Conservation (phyloP, 164 flowering plant genomes). For the Taxillus chinensis region DNA sequence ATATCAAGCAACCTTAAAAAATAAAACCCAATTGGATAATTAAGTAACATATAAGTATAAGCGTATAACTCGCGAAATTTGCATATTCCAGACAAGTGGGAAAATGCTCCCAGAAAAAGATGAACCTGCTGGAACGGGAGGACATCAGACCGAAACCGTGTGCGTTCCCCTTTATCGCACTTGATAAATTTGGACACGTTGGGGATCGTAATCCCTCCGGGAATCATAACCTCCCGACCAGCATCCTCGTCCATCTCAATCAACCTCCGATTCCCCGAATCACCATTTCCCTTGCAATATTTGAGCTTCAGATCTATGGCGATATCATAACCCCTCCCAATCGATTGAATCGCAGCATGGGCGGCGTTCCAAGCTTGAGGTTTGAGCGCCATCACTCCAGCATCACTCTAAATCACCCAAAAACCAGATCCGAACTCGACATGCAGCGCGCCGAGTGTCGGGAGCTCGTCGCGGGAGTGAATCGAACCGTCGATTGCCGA, state of each 20-base stretch:
- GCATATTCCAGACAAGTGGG: no score
- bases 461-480: no score
- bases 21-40: no score
- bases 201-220: constrained; percentile 59
- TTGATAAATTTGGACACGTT: constrained; percentile 68
- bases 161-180: constrained; percentile 94
- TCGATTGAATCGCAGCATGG: constrained; percentile 59
- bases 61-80: no score
- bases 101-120: no score
- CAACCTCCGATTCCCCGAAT: constrained; percentile 36
- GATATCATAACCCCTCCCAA: constrained; percentile 80
- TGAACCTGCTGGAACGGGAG: constrained; percentile 82
- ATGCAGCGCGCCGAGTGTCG: neutral
- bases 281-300: constrained; percentile 48
- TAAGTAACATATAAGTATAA: no score
- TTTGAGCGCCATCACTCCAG: constrained; percentile 39
- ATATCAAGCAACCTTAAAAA: no score
- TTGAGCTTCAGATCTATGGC: constrained; percentile 66
- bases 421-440: constrained; percentile 4
- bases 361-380: constrained; percentile 54
- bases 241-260: constrained; percentile 60
- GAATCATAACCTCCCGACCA: constrained; percentile 52
- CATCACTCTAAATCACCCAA: constrained; percentile 8
- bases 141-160: constrained; percentile 77
- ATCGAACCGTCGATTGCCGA: no score